A percentile compares a stretch with the other conserved stretches of the same genome.
Conservation (phyloP, 2,329 filamentous ascomycete genomes). For the Aspergillus cejpii region DNA sequence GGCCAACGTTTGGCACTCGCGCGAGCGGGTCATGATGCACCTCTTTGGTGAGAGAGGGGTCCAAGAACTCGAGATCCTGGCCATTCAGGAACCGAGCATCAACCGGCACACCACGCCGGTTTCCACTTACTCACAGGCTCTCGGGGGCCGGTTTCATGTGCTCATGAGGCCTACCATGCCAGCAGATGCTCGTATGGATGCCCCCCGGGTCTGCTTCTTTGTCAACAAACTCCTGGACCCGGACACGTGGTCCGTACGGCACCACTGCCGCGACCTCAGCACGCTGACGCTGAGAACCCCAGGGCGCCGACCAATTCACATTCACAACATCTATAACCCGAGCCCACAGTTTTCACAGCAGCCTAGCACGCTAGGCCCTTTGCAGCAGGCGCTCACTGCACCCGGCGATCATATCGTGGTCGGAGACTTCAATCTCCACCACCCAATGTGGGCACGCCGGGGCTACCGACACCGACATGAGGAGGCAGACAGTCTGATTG, state of each 20-base stretch:
- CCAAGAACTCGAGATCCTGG: constrained; percentile 4
- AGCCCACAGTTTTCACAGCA: neutral
- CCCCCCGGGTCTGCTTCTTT: constrained; percentile 22
- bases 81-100: constrained; percentile 6
- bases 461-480: neutral
- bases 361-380: neutral
- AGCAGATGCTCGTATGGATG: neutral
- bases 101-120: constrained; percentile 1
- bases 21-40: constrained; percentile 4
- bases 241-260: constrained; percentile 11
- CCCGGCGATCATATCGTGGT: neutral
- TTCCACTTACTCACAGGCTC: constrained; percentile 4
- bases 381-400: neutral
- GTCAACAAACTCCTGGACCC: constrained; percentile 21
- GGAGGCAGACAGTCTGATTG: constrained; percentile 1
- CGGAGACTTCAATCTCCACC: constrained; percentile 8
- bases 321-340: constrained; percentile 21
- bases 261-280: constrained; percentile 16
- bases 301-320: constrained; percentile 1
- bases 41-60: constrained; percentile 7
- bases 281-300: constrained; percentile 4
- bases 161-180: neutral
- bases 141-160: constrained; percentile 3
- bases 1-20: constrained; percentile 4
- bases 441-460: constrained; percentile 4